phyloP scores from a whole-genome alignment of 2,329 filamentous ascomycete species.

The Penicillium polonicum region DNA sequence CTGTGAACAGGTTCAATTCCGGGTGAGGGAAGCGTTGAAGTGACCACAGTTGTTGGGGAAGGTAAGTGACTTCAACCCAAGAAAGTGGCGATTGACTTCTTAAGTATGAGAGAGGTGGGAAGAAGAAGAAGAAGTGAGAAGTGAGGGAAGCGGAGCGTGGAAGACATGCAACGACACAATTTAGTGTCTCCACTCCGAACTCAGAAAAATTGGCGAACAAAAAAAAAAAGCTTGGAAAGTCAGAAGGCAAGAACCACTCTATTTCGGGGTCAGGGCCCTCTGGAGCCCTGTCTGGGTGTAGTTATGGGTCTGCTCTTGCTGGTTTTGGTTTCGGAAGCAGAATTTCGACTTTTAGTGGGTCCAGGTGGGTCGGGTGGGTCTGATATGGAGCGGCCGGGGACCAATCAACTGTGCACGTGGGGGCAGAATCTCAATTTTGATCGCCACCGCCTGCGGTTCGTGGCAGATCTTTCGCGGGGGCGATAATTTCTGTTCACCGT shows the following conservation, averaged over 20 bases:
- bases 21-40: not conserved
- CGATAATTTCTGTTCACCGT: not conserved
- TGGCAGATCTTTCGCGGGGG: constrained; percentile 8
- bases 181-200: not conserved
- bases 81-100: not conserved
- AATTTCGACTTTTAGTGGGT: not conserved
- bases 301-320: not conserved
- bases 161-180: not conserved
- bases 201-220: not conserved
- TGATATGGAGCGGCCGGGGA: constrained; percentile 10
- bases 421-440: constrained; percentile 27
- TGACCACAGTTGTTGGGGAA: constrained; percentile 2
- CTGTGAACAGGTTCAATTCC: constrained; percentile 7
- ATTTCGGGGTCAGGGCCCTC: not conserved
- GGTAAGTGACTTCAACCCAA: not conserved
- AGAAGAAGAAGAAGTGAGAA: not conserved
- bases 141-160: not conserved
- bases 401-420: constrained; percentile 36
- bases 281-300: not conserved
- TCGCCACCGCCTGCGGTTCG: constrained; percentile 10
- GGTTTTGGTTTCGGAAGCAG: constrained; percentile 6
- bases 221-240: constrained; percentile 10
- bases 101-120: not conserved
- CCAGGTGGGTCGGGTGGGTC: constrained; percentile 10
- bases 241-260: not conserved